Conservation (phyloP, 139 green algal genomes). For the Chlorokybus atmophyticus region DNA sequence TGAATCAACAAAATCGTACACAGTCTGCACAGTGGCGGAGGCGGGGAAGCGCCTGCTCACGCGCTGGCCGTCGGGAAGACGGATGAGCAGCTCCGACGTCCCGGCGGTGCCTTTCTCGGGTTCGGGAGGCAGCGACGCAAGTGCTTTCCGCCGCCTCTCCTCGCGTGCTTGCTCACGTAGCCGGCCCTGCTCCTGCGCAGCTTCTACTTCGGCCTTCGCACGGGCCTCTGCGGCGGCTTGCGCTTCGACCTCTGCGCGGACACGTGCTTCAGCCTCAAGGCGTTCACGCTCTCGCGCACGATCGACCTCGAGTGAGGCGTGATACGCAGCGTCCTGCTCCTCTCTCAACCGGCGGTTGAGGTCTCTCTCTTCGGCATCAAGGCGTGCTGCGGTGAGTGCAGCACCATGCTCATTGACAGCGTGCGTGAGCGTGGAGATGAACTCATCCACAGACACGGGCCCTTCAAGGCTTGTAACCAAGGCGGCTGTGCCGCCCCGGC, state of each 20-base stretch:
- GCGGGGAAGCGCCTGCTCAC: slow-evolving; percentile 13
- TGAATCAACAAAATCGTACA: slow-evolving; percentile 31
- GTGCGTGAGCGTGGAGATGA: slow-evolving; percentile 6
- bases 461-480: slow-evolving; percentile 9
- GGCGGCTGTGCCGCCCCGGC: neutral
- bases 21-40: slow-evolving; percentile 5
- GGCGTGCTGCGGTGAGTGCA: slow-evolving; percentile 26
- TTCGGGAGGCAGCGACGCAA: too few species aligned
- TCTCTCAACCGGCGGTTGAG: slow-evolving; percentile 23
- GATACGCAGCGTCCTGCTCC: slow-evolving; percentile 33
- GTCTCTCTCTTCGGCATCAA: slow-evolving; percentile 23
- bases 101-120: too few species aligned
- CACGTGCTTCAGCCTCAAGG: too few species aligned
- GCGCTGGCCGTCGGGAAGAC: slow-evolving; percentile 18
- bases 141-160: too few species aligned
- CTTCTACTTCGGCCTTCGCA: too few species aligned
- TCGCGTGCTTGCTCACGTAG: too few species aligned
- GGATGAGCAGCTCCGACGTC: slow-evolving; percentile 16
- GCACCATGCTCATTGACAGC: slow-evolving; percentile 25
- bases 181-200: too few species aligned
- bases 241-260: too few species aligned
- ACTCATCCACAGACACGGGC: slow-evolving; percentile 2
- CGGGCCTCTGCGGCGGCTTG: too few species aligned
- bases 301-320: slow-evolving; percentile 21
- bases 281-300: too few species aligned